Conservation (phyloP, 73 alveolate genomes). For the Paramecium primaurelia region DNA sequence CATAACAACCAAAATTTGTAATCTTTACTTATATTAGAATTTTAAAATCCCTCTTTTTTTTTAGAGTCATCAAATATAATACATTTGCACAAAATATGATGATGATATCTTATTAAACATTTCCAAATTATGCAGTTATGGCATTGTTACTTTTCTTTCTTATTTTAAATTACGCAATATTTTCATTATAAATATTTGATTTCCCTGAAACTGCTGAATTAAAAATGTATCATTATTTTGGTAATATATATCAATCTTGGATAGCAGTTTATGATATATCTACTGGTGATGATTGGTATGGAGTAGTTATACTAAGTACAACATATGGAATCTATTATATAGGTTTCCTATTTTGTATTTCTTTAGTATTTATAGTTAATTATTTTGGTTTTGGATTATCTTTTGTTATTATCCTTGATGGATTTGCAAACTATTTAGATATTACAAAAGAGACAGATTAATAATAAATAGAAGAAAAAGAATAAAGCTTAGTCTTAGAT, state of each 20-base stretch:
- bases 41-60: background rate
- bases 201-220: background rate
- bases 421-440: background rate
- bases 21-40: background rate
- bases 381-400: background rate
- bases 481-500: background rate
- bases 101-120: background rate
- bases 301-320: constrained; percentile 27
- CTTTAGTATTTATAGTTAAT: background rate
- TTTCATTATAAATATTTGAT: background rate
- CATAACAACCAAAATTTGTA: background rate
- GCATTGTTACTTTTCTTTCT: background rate
- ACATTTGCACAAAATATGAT: constrained; percentile 23
- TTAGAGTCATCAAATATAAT: constrained; percentile 39
- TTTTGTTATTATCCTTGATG: constrained; percentile 3
- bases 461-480: background rate
- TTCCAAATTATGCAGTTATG: background rate
- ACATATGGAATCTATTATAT: background rate
- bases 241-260: constrained; percentile 9
- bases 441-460: background rate
- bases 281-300: constrained; percentile 50
- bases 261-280: constrained; percentile 21
- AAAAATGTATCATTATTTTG: background rate
- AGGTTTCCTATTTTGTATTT: constrained; percentile 16
- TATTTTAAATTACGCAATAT: constrained; percentile 1